These are phyloP conservation scores for Luffa acutangula DNA, from an alignment of 306 rosid genomes.

Conservation along the genomic window DNA sequence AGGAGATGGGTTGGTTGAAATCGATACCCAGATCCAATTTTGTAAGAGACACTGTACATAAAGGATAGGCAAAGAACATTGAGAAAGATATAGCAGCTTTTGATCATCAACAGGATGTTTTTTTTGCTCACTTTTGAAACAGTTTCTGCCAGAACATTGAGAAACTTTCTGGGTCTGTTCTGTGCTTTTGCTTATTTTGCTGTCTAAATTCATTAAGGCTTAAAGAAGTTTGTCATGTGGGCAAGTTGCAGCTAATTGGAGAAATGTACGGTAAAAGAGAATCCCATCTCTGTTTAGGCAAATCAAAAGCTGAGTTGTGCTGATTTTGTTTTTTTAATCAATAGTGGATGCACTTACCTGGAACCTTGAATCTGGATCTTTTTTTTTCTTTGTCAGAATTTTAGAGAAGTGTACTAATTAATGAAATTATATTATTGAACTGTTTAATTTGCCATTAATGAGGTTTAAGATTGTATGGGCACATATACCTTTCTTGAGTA, in stretches of 20 bases:
- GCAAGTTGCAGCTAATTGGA: background rate
- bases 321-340: background rate
- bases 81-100: background rate
- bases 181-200: background rate
- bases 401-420: background rate
- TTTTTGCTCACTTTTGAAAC: background rate
- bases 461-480: no score
- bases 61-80: background rate
- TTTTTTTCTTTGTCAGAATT: background rate
- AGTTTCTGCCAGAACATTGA: no score
- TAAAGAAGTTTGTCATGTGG: background rate
- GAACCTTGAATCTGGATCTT: background rate
- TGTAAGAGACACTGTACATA: slow-evolving; percentile 13
- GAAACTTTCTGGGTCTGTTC: background rate
- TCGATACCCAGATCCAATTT: background rate
- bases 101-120: background rate
- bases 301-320: background rate
- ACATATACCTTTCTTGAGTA: no score
- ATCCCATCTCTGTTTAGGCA: background rate
- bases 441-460: no score
- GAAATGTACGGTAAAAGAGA: background rate
- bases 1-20: background rate
- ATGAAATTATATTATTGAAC: no score
- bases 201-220: background rate
- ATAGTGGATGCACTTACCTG: background rate